A percentile compares a stretch with the other conserved stretches of the same genome.
phyloP scores from a whole-genome alignment of 2,329 filamentous ascomycete species.

The Aspergillus sp. region DNA sequence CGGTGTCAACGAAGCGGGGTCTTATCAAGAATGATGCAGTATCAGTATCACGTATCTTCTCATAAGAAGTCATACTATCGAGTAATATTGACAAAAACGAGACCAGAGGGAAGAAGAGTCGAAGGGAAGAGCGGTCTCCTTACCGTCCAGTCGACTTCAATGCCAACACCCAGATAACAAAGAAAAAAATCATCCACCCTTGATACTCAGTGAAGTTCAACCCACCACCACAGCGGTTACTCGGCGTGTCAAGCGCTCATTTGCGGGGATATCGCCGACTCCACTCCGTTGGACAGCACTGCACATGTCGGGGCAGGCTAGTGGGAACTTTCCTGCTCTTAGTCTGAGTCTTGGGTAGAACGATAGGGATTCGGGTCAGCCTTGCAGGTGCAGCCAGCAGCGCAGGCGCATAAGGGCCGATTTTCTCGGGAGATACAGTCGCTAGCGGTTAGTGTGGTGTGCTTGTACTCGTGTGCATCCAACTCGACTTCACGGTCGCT shows the following conservation, averaged over 20 bases:
- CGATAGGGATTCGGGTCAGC: not conserved
- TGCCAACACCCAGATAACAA: not conserved
- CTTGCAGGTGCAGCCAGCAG: not conserved
- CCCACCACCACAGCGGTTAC: not conserved
- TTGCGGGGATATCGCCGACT: conserved; percentile 11
- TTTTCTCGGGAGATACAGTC: not conserved
- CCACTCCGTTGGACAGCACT: conserved; percentile 9
- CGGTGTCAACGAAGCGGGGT: too few relatives aligned
- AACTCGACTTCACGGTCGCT: too few relatives aligned
- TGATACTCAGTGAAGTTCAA: not conserved
- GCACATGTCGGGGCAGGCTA: not conserved
- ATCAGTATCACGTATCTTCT: too few relatives aligned
- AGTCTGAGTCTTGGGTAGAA: not conserved
- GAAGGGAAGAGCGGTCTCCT: not conserved
- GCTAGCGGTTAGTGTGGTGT: not conserved
- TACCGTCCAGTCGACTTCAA: not conserved
- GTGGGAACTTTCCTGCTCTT: not conserved
- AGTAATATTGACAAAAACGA: too few relatives aligned
- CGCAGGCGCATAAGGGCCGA: too few relatives aligned
- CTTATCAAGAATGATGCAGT: too few relatives aligned
- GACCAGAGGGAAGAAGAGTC: too few relatives aligned
- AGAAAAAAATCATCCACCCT: not conserved
- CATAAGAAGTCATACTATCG: too few relatives aligned
- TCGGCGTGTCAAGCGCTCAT: conserved; percentile 19
- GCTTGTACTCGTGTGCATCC: not conserved